Evolutionary conservation across 768 basidiomycete genomes (phyloP), one percentile per base, ranked within the genome.

Genomic region (Kwoniella sp.): DNA sequence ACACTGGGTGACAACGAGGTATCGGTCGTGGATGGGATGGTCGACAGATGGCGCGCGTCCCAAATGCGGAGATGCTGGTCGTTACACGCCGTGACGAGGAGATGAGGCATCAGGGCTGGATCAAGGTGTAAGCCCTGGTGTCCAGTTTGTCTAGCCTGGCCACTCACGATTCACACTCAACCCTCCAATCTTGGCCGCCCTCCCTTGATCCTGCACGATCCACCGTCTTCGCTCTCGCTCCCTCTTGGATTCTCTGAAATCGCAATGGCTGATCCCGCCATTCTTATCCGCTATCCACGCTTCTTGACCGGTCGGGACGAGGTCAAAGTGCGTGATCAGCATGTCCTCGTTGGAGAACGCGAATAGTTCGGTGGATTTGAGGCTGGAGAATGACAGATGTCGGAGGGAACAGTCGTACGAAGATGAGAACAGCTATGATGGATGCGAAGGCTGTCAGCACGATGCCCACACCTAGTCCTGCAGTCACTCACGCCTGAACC

Each of bases 371-470:
- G 62, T 62, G 19, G 75, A 76, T 19, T 50, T 53, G 28, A 70
- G 61, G 6, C 63, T 68, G 17, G 67, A 44, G 41, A 78, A 72
- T 44, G 75, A 65, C 40, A 76, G 59, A 2, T 52, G 50, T 3
- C 78, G 74, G 8, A 78, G 46, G 1, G 78, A 73, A 34, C 69
- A 71, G 57, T 78, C 78, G 65, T 78, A 78, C 0, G 73, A 72
- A 0, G 71, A 61, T 0, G 76, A 65, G 57, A 67, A 76, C 14
- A 78, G 59, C 70, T 76, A 46, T 1, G 17, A 19, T 10, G 7
- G 17, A 22, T 19, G 19, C 12, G 17, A 53, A 8, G 50, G 15
- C 17, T 12, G 29, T 19, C n/a, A n/a, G n/a, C n/a, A n/a, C n/a
- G n/a, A n/a, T n/a, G n/a, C n/a, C n/a, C n/a, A n/a, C n/a, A n/a